phyloP scores from a whole-genome alignment of 2,329 filamentous ascomycete genomes.

The Botryotinia calthae region DNA sequence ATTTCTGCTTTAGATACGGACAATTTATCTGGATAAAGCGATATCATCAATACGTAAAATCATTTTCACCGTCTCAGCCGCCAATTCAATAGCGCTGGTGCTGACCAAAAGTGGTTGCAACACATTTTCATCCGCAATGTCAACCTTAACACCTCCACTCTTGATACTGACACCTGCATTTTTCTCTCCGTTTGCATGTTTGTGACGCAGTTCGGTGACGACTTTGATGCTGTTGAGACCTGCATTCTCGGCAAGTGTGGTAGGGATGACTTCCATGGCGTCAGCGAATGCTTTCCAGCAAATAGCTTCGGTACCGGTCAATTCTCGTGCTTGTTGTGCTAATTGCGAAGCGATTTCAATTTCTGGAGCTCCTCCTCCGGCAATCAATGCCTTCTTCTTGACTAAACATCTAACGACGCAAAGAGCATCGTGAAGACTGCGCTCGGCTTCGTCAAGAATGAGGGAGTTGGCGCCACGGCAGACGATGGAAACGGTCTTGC shows the following conservation, averaged over 20 bases:
- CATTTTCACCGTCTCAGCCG: conserved; percentile 89
- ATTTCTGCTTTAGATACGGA: conserved; percentile 5
- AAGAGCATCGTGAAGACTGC: conserved; percentile 92
- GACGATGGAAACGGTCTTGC: conserved; percentile 91
- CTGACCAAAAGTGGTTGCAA: conserved; percentile 93
- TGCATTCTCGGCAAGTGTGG: conserved; percentile 94
- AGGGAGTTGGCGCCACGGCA: conserved; percentile 91
- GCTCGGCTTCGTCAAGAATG: conserved; percentile 95
- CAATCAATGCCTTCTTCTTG: conserved; percentile 99
- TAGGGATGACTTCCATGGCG: conserved; percentile 94
- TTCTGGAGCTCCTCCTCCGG: conserved; percentile 92
- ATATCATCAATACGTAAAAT: conserved; percentile 35
- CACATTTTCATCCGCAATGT: conserved; percentile 96
- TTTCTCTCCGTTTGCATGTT: conserved; percentile 91
- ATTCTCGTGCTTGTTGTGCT: conserved; percentile 73
- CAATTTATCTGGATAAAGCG: conserved; percentile 34
- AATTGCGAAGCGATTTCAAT: conserved; percentile 92
- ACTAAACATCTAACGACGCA: conserved; percentile 96
- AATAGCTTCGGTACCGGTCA: conserved; percentile 90
- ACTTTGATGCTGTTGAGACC: conserved; percentile 98
- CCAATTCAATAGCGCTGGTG: conserved; percentile 95
- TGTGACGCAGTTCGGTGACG: conserved; percentile 89
- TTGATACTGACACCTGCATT: conserved; percentile 98
- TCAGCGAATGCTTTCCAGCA: conserved; percentile 99
- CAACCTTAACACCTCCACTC: conserved; percentile 92